Evolutionary conservation across 2,329 filamentous ascomycete species (phyloP).

Genomic region (Aureobasidium sp.): DNA sequence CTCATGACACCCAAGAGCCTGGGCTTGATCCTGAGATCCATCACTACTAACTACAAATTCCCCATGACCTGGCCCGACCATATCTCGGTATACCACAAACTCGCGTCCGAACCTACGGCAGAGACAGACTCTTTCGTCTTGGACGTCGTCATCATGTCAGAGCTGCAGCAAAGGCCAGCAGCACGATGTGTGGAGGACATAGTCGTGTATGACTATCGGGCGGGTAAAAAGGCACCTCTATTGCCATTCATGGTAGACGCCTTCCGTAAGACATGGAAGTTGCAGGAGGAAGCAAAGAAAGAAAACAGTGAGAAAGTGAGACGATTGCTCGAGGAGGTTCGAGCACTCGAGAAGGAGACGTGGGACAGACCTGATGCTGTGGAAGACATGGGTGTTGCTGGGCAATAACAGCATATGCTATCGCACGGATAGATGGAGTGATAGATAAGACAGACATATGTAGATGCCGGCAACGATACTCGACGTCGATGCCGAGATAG

Average conservation of each 20-base stretch:
- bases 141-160: constrained; percentile 62
- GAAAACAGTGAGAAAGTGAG: constrained; percentile 46
- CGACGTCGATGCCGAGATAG: not conserved
- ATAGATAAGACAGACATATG: not conserved
- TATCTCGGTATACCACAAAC: constrained; percentile 75
- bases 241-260: constrained; percentile 53
- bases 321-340: constrained; percentile 48
- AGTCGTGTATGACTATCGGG: constrained; percentile 65
- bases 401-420: not conserved
- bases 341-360: constrained; percentile 57
- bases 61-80: constrained; percentile 52
- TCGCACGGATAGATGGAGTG: too few species aligned
- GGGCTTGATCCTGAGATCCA: constrained; percentile 71
- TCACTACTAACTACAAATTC: constrained; percentile 80
- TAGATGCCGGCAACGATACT: not conserved
- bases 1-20: constrained; percentile 57
- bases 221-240: constrained; percentile 48
- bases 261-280: constrained; percentile 49
- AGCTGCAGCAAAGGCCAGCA: constrained; percentile 61
- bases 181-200: constrained; percentile 71
- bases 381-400: constrained; percentile 34
- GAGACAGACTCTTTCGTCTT: constrained; percentile 48
- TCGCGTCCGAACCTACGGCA: constrained; percentile 45
- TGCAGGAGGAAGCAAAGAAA: constrained; percentile 52
- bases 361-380: constrained; percentile 66